Base-by-base conservation (phyloP, 495 filamentous ascomycete species). In the Chlorociboria aeruginascens region DNA sequence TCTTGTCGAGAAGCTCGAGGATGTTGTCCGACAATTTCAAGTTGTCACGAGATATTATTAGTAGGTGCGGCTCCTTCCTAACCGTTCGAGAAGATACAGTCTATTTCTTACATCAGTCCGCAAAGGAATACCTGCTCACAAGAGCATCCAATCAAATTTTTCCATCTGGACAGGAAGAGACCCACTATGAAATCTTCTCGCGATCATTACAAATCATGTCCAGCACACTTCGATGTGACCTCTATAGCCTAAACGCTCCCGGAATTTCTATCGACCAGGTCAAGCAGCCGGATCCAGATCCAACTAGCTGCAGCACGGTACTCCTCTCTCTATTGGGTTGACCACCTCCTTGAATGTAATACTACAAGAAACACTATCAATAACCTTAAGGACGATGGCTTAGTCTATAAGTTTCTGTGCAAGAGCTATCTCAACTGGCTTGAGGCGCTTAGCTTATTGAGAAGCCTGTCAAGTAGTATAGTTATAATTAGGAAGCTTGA, bases 41-140 rank as follows among this genome's bases (percentile, higher is more conserved):
- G n/a, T n/a, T n/a, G n/a, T n/a, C n/a, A n/a, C n/a, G n/a, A n/a
- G n/a, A n/a, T n/a, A 41, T 34, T 38, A 36, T 16, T 20, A 54
- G 37, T 40, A 40, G 38, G 38, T 40, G 38, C 17, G 38, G 16
- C 38, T 40, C 38, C 3, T 40, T 40, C 17, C 17, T 40, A 40
- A 9, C 17, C 38, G 3, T 40, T 9, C 38, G 38, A 40, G 38
- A 40, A 40, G 2, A 3, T 12, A 40, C 38, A 2, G 4, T 25
- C 20, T 25, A 1, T 25, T 25, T 25, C 4, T 1, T 25, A 1
- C 20, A 25, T 25, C 56, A 63, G 40, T 61, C 54, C 4, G 58
- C 56, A 29, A 61, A 61, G 46, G 58, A 63, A 37, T 64, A 49
- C 53, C 38, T 65, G 32, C 2, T 57, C 17, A 41, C 46, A 48